Conservation (phyloP, 116 monocot species). For the Dioscorea cayenensis region DNA sequence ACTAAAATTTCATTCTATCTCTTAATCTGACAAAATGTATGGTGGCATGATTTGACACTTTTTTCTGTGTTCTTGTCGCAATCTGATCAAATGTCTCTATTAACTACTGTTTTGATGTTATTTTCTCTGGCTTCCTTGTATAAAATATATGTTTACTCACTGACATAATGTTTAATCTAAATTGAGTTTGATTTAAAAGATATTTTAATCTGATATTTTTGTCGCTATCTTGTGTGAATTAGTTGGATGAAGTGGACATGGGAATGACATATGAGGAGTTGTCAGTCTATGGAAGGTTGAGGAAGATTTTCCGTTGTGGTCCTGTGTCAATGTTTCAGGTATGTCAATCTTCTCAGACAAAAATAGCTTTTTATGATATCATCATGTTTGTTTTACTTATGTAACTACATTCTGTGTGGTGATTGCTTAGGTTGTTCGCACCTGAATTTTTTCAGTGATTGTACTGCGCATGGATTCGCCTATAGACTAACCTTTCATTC, state of each 20-base stretch:
- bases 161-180: too few species aligned
- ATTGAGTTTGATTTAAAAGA: not conserved
- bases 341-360: not conserved
- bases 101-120: not conserved
- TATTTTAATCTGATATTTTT: not conserved
- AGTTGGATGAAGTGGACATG: slow-evolving; percentile 99
- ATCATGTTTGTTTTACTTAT: too few species aligned
- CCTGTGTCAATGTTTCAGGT: slow-evolving; percentile 99
- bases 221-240: slow-evolving; percentile 2
- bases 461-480: too few species aligned
- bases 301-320: slow-evolving; percentile 96
- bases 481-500: too few species aligned
- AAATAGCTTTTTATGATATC: too few species aligned
- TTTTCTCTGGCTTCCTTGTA: too few species aligned
- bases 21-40: too few species aligned
- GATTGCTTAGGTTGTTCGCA: too few species aligned
- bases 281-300: slow-evolving; percentile 87
- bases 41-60: not conserved
- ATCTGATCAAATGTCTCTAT: not conserved
- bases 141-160: too few species aligned
- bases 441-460: too few species aligned
- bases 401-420: too few species aligned
- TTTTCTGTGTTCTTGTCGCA: not conserved
- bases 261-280: slow-evolving; percentile 99
- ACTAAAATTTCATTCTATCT: too few species aligned